Conservation (phyloP, 495 filamentous ascomycete species). For the Xylaria grammica region DNA sequence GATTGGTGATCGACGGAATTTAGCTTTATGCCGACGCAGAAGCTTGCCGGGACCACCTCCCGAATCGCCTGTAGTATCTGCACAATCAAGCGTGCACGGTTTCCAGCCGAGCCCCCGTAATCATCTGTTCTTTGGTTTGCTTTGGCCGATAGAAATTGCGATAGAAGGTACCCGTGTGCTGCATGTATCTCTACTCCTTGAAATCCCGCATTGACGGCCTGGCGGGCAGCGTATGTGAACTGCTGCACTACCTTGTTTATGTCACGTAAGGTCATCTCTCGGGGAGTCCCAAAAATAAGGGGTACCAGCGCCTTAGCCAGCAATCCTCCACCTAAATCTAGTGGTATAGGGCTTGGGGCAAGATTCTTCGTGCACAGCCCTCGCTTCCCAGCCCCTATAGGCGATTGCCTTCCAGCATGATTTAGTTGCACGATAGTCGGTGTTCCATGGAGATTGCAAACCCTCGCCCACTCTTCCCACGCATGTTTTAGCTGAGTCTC, state of each 20-base stretch:
- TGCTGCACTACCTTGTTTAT: constrained; percentile 60
- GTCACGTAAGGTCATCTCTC: constrained; percentile 59
- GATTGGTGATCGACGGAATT: background rate
- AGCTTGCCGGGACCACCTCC: background rate
- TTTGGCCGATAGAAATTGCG: background rate
- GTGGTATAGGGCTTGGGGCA: constrained; percentile 30
- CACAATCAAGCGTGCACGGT: background rate
- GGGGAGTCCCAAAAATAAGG: constrained; percentile 64
- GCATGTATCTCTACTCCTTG: constrained; percentile 1
- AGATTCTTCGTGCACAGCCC: constrained; percentile 52
- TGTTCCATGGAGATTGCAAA: constrained; percentile 52
- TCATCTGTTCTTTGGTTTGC: background rate
- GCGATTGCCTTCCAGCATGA: constrained; percentile 64
- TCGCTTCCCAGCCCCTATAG: constrained; percentile 49
- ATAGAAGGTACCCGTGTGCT: background rate
- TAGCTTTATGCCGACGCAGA: background rate
- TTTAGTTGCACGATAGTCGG: constrained; percentile 61
- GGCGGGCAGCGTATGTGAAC: constrained; percentile 54
- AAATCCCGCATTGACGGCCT: constrained; percentile 10
- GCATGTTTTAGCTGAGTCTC: constrained; percentile 33
- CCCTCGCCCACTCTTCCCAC: constrained; percentile 55
- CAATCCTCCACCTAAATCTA: too few relatives aligned
- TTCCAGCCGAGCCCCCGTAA: background rate
- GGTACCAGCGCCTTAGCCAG: constrained; percentile 53
- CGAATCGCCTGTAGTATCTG: background rate